Conservation (phyloP, 768 basidiomycete species). For the Pisolithus marmoratus region DNA sequence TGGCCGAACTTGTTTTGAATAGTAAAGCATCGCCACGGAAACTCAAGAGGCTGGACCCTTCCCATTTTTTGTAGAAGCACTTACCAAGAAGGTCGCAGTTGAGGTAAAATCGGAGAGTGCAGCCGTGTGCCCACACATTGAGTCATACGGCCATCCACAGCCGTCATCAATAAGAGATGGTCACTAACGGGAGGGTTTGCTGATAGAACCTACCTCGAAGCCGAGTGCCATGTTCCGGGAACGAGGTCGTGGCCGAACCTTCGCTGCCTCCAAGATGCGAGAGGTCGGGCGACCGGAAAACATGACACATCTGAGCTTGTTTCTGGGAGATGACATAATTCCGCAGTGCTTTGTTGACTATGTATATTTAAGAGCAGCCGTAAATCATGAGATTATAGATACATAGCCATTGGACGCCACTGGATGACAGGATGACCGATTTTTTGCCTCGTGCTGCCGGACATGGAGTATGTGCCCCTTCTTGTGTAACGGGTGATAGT, state of each 20-base stretch:
- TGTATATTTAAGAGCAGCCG: background rate
- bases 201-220: background rate
- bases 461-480: background rate
- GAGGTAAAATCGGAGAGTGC: background rate
- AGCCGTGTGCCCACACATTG: background rate
- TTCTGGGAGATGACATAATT: background rate
- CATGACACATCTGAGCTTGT: background rate
- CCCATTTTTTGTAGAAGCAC: conserved; percentile 25
- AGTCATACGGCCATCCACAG: background rate
- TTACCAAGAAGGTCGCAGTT: background rate
- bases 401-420: background rate
- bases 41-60: conserved; percentile 42
- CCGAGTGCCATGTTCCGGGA: background rate
- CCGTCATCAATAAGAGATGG: background rate
- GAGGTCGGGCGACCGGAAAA: too few relatives aligned
- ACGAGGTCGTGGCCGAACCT: background rate
- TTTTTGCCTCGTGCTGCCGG: background rate
- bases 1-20: conserved; percentile 68
- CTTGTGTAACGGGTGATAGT: background rate
- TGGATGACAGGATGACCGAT: background rate
- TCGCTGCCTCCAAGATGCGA: too few relatives aligned
- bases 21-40: conserved; percentile 56
- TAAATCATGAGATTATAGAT: background rate
- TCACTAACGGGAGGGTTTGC: too few relatives aligned
- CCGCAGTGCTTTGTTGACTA: background rate